Evolutionary conservation across 768 basidiomycete species (phyloP).

Genomic region (Lentinula sp.): DNA sequence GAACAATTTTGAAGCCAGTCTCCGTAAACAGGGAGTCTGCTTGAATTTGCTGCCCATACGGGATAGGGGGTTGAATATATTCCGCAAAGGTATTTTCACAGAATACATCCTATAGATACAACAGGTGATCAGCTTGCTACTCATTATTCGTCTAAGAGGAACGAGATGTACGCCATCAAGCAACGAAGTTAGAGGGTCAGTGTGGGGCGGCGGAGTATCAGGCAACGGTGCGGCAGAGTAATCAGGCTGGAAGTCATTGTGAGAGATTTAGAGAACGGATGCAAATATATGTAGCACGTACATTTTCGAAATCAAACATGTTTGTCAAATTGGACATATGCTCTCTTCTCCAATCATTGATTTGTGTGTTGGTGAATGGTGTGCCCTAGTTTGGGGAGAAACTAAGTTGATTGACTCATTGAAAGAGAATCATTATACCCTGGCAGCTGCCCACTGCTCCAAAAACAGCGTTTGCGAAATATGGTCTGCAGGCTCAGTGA

Average conservation of each 20-base stretch:
- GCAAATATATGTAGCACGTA: not conserved
- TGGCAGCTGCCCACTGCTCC: constrained; percentile 5
- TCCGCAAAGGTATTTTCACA: constrained; percentile 3
- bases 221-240: not conserved
- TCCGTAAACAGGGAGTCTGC: constrained; percentile 3
- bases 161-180: not conserved
- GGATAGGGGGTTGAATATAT: constrained; percentile 1
- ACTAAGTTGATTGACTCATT: not conserved
- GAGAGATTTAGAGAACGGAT: not conserved
- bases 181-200: constrained; percentile 4
- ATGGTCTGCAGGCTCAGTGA: constrained; percentile 4
- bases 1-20: constrained; percentile 3
- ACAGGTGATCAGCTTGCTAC: not conserved
- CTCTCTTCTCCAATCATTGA: constrained; percentile 8
- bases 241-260: not conserved
- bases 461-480: constrained; percentile 3
- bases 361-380: constrained; percentile 1
- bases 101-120: not conserved
- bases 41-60: constrained; percentile 2
- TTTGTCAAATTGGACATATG: constrained; percentile 4
- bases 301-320: constrained; percentile 1
- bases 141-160: not conserved
- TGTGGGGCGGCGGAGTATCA: constrained; percentile 1
- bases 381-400: not conserved
- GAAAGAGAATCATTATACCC: not conserved